Conservation (phyloP, 345 rosid genomes). For the Eucalyptus pauciflora region DNA sequence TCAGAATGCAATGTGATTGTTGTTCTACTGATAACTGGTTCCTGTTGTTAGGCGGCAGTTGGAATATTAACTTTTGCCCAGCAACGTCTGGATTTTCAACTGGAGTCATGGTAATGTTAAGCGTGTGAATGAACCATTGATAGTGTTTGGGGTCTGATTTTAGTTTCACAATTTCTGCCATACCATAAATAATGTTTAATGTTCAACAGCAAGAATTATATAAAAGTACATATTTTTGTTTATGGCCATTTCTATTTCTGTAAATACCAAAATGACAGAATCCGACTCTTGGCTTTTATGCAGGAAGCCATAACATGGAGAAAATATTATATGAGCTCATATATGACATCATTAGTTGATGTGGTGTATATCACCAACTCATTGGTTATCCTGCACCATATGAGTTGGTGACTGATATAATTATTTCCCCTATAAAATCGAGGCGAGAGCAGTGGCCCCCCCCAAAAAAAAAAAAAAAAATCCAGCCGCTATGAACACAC, state of each 20-base stretch:
- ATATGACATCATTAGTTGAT: background rate
- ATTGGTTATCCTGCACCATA: background rate
- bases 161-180: background rate
- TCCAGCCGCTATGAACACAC: background rate
- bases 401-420: background rate
- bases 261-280: background rate
- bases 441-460: background rate
- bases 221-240: background rate
- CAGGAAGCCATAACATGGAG: background rate
- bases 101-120: slow-evolving; percentile 37
- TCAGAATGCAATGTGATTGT: background rate
- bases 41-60: slow-evolving; percentile 70
- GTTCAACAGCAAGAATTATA: background rate
- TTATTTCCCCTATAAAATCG: background rate
- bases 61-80: slow-evolving; percentile 97
- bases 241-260: background rate
- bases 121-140: background rate
- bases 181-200: background rate
- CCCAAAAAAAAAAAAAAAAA: no score
- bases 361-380: background rate
- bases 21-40: background rate
- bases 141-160: background rate
- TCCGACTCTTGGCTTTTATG: background rate
- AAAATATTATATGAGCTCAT: background rate
- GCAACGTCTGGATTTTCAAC: slow-evolving; percentile 73